Percentiles rank a stretch among this genome's conserved stretches.
phyloP scores from a whole-genome alignment of 2,329 filamentous ascomycete species.

The Bipolaris sorokiniana region DNA sequence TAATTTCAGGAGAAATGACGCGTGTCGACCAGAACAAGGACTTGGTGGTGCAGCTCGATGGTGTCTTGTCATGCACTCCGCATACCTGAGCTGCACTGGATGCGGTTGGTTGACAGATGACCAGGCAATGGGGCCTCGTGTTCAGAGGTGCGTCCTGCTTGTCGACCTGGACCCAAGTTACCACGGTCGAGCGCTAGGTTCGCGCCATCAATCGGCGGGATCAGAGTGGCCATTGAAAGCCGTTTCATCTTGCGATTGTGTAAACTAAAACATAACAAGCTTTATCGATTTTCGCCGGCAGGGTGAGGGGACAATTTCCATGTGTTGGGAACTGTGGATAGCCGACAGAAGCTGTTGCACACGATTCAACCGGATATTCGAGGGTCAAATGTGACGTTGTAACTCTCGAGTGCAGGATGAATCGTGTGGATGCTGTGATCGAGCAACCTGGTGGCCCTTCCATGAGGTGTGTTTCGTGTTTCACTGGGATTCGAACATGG shows the following conservation, averaged over 20 bases:
- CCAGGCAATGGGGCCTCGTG: not conserved
- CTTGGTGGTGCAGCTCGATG: conserved; percentile 6
- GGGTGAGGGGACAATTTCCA: conserved; percentile 17
- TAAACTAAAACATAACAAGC: conserved; percentile 35
- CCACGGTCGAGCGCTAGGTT: conserved; percentile 10
- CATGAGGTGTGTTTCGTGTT: conserved; percentile 4
- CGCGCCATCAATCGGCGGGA: conserved; percentile 10
- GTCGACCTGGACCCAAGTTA: conserved; percentile 7
- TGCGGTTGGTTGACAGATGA: conserved; percentile 12
- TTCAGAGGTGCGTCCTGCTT: not conserved
- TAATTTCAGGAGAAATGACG: conserved; percentile 7
- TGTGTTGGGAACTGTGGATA: conserved; percentile 22
- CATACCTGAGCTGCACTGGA: conserved; percentile 5
- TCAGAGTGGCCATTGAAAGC: conserved; percentile 18
- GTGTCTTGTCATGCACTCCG: not conserved
- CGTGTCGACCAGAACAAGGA: conserved; percentile 1
- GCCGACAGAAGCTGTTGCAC: conserved; percentile 12
- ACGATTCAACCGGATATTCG: conserved; percentile 11
- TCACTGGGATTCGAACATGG: conserved; percentile 8
- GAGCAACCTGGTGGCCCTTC: not conserved
- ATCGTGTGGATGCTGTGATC: conserved; percentile 4
- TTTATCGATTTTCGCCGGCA: conserved; percentile 36
- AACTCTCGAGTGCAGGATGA: conserved; percentile 7
- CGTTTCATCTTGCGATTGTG: conserved; percentile 27
- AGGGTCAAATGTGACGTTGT: conserved; percentile 13